Conservation (phyloP, 164 flowering plant species). For the Umbilicus rupestris region DNA sequence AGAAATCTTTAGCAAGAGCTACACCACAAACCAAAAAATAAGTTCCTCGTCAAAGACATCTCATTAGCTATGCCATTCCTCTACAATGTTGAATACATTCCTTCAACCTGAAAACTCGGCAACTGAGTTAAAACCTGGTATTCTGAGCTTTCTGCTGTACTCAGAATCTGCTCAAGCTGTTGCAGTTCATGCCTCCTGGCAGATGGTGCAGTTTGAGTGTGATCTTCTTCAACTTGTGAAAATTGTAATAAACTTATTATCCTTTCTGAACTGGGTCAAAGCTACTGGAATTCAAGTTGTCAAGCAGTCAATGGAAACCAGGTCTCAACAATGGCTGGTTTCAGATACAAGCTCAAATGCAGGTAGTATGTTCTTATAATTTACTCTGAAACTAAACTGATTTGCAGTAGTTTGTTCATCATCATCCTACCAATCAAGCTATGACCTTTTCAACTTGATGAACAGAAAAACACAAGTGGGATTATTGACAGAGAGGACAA, state of each 20-base stretch:
- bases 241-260: too few species aligned
- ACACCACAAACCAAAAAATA: neutral
- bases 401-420: neutral
- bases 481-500: slow-evolving; percentile 2
- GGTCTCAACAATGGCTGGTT: too few species aligned
- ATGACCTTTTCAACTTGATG: neutral
- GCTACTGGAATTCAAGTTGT: too few species aligned
- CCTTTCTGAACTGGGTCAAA: neutral
- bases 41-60: neutral
- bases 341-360: too few species aligned
- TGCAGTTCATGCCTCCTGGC: neutral
- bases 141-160: neutral
- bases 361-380: neutral
- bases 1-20: neutral
- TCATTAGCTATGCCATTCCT: neutral
- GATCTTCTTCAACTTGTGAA: too few species aligned
- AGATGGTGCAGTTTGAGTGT: neutral
- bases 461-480: slow-evolving; percentile 4
- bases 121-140: neutral
- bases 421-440: neutral
- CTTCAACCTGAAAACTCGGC: neutral
- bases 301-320: too few species aligned
- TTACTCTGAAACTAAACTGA: neutral
- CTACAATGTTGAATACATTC: neutral
- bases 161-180: neutral